These are phyloP conservation scores for Amanita pallidorosea DNA, from an alignment of 768 basidiomycete species.

Conservation along the genomic window DNA sequence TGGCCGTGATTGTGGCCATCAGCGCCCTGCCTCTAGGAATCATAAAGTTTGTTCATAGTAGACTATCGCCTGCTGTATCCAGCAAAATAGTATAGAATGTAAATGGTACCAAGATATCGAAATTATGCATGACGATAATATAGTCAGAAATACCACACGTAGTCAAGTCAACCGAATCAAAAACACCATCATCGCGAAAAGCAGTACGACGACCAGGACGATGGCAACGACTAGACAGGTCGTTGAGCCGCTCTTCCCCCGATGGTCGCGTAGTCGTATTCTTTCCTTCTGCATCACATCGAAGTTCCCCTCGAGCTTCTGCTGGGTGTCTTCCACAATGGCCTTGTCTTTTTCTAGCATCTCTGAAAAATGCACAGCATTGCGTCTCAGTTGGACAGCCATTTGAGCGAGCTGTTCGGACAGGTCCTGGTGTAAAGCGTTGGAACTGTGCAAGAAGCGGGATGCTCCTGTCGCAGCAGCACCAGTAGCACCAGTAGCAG, in stretches of 20 bases:
- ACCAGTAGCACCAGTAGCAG: not conserved
- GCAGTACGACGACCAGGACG: constrained; percentile 51
- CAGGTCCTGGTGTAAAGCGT: constrained; percentile 61
- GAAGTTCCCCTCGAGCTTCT: constrained; percentile 67
- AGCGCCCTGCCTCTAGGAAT: constrained; percentile 88
- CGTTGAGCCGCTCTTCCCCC: constrained; percentile 54
- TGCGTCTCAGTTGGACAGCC: constrained; percentile 80
- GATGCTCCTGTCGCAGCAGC: constrained; percentile 19
- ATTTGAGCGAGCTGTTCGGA: constrained; percentile 69
- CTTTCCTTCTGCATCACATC: constrained; percentile 60
- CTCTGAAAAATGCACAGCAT: constrained; percentile 69
- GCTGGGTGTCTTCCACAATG: constrained; percentile 54
- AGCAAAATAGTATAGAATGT: constrained; percentile 67
- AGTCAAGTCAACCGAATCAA: constrained; percentile 45
- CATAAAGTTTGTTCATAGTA: constrained; percentile 77
- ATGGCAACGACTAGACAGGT: constrained; percentile 63
- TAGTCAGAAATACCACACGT: not conserved
- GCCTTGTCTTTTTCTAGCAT: constrained; percentile 66
- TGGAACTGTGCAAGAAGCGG: constrained; percentile 35
- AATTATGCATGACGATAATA: not conserved
- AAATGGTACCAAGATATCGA: not conserved
- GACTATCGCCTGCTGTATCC: constrained; percentile 86
- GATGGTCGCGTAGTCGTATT: constrained; percentile 45
- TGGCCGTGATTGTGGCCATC: constrained; percentile 88
- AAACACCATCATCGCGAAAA: constrained; percentile 65